phyloP scores from a whole-genome alignment of 2,329 filamentous ascomycete genomes.

The Aquanectria penicillioides region DNA sequence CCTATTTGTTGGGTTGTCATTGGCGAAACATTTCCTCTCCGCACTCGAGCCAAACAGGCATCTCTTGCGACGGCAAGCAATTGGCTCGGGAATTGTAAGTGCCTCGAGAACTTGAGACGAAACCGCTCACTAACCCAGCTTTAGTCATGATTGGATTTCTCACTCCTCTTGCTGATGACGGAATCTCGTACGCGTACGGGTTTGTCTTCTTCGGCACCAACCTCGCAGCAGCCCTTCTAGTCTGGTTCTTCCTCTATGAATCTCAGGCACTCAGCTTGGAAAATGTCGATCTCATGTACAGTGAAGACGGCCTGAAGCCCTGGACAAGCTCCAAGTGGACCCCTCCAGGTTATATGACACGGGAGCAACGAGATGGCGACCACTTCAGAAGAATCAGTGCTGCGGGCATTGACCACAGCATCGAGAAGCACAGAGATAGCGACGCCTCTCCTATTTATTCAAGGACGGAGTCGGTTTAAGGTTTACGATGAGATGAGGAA shows the following conservation, averaged over 20 bases:
- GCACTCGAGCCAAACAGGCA: conserved; percentile 64
- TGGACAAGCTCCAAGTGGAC: conserved; percentile 68
- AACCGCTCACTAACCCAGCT: conserved; percentile 17
- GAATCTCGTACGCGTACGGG: conserved; percentile 71
- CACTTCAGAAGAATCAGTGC: conserved; percentile 36
- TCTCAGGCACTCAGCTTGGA: conserved; percentile 73
- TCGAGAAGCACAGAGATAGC: conserved; percentile 35
- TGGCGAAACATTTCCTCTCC: conserved; percentile 71
- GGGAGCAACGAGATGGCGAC: conserved; percentile 47
- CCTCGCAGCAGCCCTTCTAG: conserved; percentile 64
- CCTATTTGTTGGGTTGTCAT: conserved; percentile 76
- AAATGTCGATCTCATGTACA: conserved; percentile 78
- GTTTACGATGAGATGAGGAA: not conserved
- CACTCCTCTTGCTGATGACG: conserved; percentile 71
- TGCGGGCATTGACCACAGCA: not conserved
- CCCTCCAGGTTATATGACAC: conserved; percentile 55
- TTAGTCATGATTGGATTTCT: conserved; percentile 72
- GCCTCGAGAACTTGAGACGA: rapidly evolving
- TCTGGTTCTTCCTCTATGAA: conserved; percentile 78
- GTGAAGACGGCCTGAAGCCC: conserved; percentile 65
- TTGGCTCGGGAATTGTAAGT: conserved; percentile 68
- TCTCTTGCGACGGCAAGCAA: conserved; percentile 65
- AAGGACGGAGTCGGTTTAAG: conserved; percentile 32
- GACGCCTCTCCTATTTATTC: conserved; percentile 33
- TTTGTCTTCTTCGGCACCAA: conserved; percentile 74